Conservation (phyloP, 805 yeast genomes). For the Cyberlindnera petersonii region DNA sequence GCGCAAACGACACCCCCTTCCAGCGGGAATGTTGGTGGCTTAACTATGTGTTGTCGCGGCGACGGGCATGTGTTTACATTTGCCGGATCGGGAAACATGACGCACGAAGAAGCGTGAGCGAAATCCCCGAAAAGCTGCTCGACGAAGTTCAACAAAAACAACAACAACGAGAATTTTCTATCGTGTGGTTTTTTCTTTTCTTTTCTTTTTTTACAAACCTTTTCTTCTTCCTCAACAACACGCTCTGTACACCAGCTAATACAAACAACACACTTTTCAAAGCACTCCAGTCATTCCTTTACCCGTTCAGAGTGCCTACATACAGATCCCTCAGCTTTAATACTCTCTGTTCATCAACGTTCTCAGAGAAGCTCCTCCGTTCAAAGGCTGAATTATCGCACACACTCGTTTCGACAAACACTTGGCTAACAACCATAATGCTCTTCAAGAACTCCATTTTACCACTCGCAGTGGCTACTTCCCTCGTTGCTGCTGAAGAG, state of each 20-base stretch:
- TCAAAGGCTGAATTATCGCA: no score
- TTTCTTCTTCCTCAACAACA: not conserved
- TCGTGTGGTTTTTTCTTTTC: conserved; percentile 1
- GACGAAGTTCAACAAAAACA: not conserved
- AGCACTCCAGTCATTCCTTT: conserved; percentile 32
- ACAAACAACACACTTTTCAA: conserved; percentile 4
- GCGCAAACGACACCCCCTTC: not conserved
- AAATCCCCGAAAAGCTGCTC: not conserved
- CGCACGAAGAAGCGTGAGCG: conserved; percentile 5
- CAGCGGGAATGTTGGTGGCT: not conserved
- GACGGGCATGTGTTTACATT: conserved; percentile 11
- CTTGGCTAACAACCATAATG: conserved; percentile 14
- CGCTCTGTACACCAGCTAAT: not conserved
- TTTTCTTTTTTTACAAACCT: conserved; percentile 1
- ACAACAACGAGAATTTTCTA: conserved; percentile 10
- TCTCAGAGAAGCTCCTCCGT: no score
- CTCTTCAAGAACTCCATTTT: conserved; percentile 20
- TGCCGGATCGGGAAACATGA: conserved; percentile 5
- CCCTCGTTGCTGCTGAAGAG: conserved; percentile 33
- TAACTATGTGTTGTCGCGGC: conserved; percentile 15
- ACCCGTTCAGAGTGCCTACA: conserved; percentile 26
- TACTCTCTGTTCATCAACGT: no score
- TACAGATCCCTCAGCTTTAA: no score
- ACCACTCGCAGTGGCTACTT: conserved; percentile 28
- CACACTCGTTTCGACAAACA: not conserved